Evolutionary conservation across 495 filamentous ascomycete genomes (phyloP), one percentile per base, ranked within the genome.

Genomic region (Parmelia sp.): DNA sequence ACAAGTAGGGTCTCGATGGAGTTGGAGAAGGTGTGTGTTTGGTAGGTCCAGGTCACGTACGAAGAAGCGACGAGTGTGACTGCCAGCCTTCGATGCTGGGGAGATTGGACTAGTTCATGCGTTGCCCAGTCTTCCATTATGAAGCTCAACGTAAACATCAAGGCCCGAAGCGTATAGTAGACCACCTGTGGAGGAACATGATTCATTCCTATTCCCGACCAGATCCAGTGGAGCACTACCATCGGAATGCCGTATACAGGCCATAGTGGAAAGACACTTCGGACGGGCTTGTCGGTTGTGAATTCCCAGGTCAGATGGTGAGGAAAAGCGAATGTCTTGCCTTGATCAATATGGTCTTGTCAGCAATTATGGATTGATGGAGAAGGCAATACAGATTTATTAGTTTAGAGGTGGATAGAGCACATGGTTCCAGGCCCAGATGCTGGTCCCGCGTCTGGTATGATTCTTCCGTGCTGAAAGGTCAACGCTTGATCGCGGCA

Each of bases 11-110:
- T 97, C 77, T 98, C 94, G 69, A 97, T 84, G 59, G 91, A 91
- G 75, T 98, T 98, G 72, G 94, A 97, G 76, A 98, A 97, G 40
- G 95, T 97, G 79, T 98, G 94, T 49, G 90, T 96, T 78, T 98
- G 94, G 78, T 90, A 96, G 49, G 95, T 96, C 95, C 94, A 97
- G 57, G 94, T 97, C 68, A 97, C 93, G 76, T 97, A 98, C 29
- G 90, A 95, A 21, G 94, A 97, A 51, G 92, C 92, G 58, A 96
- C 86, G 57, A 97, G 77, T 37, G 92, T 79, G 45, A 94, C 78
- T 25, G 90, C 90, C 44, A 84, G 77, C 67, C 81, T 84, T 62
- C 91, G 84, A 69, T 91, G 85, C 60, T 86, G 83, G 65, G 85
- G 84, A 33, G 86, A 87, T 65, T 84, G 86, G 36, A 96, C 83